Evolutionary conservation across 169 alveolate genomes (phyloP).

Genomic region (Plasmodium chabaudi): DNA sequence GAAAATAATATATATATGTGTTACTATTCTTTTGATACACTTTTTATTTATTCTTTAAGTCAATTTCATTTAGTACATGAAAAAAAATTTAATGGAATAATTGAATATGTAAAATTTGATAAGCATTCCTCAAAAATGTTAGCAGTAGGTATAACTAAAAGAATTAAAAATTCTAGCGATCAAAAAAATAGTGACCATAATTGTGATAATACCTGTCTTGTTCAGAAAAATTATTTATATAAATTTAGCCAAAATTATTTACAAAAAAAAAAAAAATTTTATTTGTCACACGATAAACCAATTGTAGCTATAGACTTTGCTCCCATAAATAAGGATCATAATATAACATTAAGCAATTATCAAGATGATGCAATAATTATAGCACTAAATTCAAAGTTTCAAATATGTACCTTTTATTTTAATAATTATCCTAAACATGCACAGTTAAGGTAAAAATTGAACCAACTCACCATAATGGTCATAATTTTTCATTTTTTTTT

Average conservation of each 20-base stretch:
- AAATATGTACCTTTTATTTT: slow-evolving; percentile 40
- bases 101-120: slow-evolving; percentile 60
- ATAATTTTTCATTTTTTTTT: no score
- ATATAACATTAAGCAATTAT: neutral
- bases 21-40: slow-evolving; percentile 36
- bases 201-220: neutral
- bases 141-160: slow-evolving; percentile 56
- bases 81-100: slow-evolving; percentile 45
- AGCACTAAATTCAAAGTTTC: slow-evolving; percentile 55
- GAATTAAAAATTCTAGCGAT: neutral
- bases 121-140: neutral
- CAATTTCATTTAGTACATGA: slow-evolving; percentile 42
- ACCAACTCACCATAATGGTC: no score
- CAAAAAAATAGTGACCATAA: neutral
- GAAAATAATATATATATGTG: slow-evolving; percentile 3
- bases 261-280: slow-evolving; percentile 49
- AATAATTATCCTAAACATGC: slow-evolving; percentile 34
- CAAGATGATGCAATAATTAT: slow-evolving; percentile 29
- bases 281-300: slow-evolving; percentile 35
- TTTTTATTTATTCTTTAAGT: slow-evolving; percentile 31
- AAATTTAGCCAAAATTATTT: slow-evolving; percentile 28
- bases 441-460: slow-evolving; percentile 10
- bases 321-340: slow-evolving; percentile 28
- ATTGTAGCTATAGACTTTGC: slow-evolving; percentile 50
- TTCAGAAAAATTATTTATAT: slow-evolving; percentile 46